Percentiles rank a stretch among this genome's conserved stretches.
Conservation (phyloP, 164 flowering plant genomes). For the Berberis thunbergii region DNA sequence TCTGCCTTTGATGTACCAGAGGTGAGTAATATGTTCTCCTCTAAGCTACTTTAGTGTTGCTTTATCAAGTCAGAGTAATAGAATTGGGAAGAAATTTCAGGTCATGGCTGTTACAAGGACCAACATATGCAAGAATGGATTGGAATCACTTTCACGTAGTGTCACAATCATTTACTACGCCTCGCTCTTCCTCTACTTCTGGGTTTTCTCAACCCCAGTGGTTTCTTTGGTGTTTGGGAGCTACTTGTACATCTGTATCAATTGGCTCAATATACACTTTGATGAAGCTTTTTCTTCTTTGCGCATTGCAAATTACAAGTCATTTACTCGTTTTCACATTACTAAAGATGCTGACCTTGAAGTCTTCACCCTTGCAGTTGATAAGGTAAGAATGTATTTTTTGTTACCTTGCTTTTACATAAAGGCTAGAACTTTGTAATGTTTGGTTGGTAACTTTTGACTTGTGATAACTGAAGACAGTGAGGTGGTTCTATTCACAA, state of each 20-base stretch:
- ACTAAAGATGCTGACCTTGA: constrained; percentile 76
- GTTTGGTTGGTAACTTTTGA: no score
- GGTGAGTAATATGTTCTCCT: constrained; percentile 29
- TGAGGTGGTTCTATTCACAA: no score
- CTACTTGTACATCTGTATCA: constrained; percentile 90
- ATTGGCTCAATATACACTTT: constrained; percentile 96
- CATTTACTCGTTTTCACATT: constrained; percentile 89
- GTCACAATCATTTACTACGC: constrained; percentile 78
- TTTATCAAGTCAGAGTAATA: not conserved
- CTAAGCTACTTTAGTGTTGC: not conserved
- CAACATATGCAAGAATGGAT: constrained; percentile 77
- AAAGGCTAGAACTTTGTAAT: no score
- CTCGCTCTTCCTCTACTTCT: constrained; percentile 85
- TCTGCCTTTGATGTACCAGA: constrained; percentile 99
- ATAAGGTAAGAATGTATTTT: constrained; percentile 48
- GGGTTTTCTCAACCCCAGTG: constrained; percentile 98
- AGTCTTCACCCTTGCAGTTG: constrained; percentile 92
- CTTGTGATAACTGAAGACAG: no score
- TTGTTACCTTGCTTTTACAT: not conserved
- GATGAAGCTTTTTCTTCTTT: constrained; percentile 99
- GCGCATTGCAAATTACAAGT: constrained; percentile 92
- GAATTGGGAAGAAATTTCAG: constrained; percentile 30
- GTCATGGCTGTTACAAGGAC: constrained; percentile 96
- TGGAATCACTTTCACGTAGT: constrained; percentile 76
- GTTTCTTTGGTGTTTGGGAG: constrained; percentile 93